Conservation (phyloP, 2,329 filamentous ascomycete species). For the Corynespora cassiicola region DNA sequence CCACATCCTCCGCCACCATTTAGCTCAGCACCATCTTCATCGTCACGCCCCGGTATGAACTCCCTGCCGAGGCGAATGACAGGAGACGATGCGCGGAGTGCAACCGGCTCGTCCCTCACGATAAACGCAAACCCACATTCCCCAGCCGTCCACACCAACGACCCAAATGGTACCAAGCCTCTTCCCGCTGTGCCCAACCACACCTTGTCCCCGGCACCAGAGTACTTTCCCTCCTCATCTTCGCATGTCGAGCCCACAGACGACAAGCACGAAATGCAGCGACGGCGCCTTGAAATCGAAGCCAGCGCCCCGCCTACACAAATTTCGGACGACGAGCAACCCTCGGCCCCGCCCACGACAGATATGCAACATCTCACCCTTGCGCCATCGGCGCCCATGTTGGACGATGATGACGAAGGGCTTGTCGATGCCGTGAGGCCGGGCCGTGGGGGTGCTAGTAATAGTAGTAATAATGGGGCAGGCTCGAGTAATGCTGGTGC, state of each 20-base stretch:
- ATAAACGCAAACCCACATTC: constrained; percentile 21
- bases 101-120: constrained; percentile 30
- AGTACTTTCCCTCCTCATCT: constrained; percentile 37
- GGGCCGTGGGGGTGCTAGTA: constrained; percentile 9
- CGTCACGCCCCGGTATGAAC: constrained; percentile 11
- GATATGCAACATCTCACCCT: constrained; percentile 16
- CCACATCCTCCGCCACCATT: constrained; percentile 34
- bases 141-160: constrained; percentile 13
- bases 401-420: constrained; percentile 42
- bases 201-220: constrained; percentile 20
- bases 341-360: constrained; percentile 23
- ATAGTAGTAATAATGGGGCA: constrained; percentile 28
- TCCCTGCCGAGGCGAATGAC: constrained; percentile 23
- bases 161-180: constrained; percentile 21
- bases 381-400: constrained; percentile 37
- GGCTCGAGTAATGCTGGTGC: too few species aligned
- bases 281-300: constrained; percentile 48
- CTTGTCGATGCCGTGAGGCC: constrained; percentile 35
- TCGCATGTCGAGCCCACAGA: constrained; percentile 57
- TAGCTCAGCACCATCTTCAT: constrained; percentile 14
- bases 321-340: constrained; percentile 28
- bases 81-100: constrained; percentile 18
- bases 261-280: constrained; percentile 81
- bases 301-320: constrained; percentile 51
- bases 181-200: constrained; percentile 29